These are phyloP conservation scores for Hypoxylon sp. DNA, from an alignment of 2,329 filamentous ascomycete genomes.

Conservation along the genomic window DNA sequence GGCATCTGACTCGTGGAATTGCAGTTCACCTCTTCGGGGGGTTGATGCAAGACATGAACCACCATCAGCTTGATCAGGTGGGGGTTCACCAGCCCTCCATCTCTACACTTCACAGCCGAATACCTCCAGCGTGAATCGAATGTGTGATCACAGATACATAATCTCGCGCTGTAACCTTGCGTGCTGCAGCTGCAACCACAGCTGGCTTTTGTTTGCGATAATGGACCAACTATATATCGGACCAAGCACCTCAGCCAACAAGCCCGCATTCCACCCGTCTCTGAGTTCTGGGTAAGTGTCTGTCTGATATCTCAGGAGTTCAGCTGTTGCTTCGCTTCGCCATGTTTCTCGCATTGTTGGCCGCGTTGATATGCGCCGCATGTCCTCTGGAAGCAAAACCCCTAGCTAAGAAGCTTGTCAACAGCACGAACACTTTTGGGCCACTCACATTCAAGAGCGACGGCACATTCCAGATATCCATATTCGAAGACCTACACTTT, in stretches of 20 bases:
- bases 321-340: constrained; percentile 1
- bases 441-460: constrained; percentile 51
- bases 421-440: constrained; percentile 27
- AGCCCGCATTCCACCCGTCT: neutral
- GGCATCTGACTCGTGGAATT: constrained; percentile 28
- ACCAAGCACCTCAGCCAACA: constrained; percentile 19
- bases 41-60: neutral
- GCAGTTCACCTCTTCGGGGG: constrained; percentile 12
- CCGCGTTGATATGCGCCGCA: constrained; percentile 16
- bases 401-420: constrained; percentile 32
- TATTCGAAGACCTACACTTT: constrained; percentile 76
- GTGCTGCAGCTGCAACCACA: neutral
- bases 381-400: constrained; percentile 21
- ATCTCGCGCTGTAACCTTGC: constrained; percentile 21
- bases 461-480: constrained; percentile 60
- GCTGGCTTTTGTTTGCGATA: constrained; percentile 3
- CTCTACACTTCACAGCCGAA: neutral
- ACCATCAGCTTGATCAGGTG: neutral
- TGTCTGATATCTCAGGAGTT: neutral
- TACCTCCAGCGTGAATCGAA: constrained; percentile 6
- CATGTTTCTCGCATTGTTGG: constrained; percentile 11
- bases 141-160: constrained; percentile 6
- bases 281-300: constrained; percentile 30
- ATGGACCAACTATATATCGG: constrained; percentile 45
- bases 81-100: neutral